These are phyloP conservation scores for Ophioceras dolichostomum DNA, from an alignment of 2,329 filamentous ascomycete genomes.

Conservation along the genomic window DNA sequence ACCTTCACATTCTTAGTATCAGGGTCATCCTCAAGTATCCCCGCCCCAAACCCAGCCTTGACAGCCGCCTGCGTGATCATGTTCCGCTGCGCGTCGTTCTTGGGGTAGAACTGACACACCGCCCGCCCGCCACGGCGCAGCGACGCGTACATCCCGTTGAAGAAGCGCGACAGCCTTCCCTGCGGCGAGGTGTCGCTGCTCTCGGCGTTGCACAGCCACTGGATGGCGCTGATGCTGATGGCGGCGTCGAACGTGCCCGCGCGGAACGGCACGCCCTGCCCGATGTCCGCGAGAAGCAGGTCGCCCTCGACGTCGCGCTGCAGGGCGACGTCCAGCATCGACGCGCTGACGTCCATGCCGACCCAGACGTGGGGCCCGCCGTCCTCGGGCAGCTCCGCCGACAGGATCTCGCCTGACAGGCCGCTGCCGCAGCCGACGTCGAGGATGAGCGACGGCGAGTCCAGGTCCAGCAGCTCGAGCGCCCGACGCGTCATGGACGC, in stretches of 20 bases:
- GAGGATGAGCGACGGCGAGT: constrained; percentile 73
- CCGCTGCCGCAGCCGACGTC: constrained; percentile 96
- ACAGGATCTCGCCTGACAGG: constrained; percentile 87
- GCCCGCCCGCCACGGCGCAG: constrained; percentile 75
- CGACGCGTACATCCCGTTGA: constrained; percentile 80
- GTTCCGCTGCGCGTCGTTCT: constrained; percentile 79
- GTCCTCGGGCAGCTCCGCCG: constrained; percentile 39
- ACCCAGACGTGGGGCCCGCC: constrained; percentile 89
- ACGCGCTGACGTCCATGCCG: constrained; percentile 90
- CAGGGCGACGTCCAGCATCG: constrained; percentile 93
- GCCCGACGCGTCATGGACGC: constrained; percentile 89
- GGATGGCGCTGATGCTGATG: constrained; percentile 89
- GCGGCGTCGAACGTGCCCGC: constrained; percentile 89
- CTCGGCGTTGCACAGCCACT: constrained; percentile 97
- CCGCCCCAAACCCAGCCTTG: constrained; percentile 88
- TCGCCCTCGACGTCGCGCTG: constrained; percentile 90
- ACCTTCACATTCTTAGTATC: constrained; percentile 94
- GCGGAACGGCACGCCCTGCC: constrained; percentile 88
- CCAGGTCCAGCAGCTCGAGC: constrained; percentile 77
- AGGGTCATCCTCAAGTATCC: constrained; percentile 87
- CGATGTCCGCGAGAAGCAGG: constrained; percentile 86
- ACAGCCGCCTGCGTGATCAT: constrained; percentile 91
- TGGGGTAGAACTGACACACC: constrained; percentile 96
- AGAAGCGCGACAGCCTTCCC: constrained; percentile 72
- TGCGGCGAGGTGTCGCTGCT: constrained; percentile 71